Conservation (phyloP, 2,329 filamentous ascomycete species). For the Diaporthe destruens region DNA sequence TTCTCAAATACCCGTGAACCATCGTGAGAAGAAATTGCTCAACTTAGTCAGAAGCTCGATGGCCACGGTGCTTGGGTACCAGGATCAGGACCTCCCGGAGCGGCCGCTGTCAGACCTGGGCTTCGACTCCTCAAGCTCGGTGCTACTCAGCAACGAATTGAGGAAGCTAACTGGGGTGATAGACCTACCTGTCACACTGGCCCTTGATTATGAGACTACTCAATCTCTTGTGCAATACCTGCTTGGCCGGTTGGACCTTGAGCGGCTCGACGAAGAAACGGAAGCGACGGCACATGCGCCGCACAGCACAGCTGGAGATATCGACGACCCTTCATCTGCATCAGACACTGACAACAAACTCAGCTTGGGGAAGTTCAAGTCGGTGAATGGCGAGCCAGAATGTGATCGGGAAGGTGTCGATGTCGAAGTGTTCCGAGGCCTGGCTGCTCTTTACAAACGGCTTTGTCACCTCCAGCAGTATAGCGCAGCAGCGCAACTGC, state of each 20-base stretch:
- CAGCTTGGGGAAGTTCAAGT: rapidly evolving
- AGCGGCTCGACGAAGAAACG: neutral
- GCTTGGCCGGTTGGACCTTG: neutral
- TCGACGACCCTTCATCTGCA: rapidly evolving
- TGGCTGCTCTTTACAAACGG: constrained; percentile 13
- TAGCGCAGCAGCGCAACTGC: neutral
- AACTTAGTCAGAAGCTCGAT: neutral
- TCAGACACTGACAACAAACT: rapidly evolving
- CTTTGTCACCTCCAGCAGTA: constrained; percentile 3
- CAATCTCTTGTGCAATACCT: neutral
- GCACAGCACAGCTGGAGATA: no score
- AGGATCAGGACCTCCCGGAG: neutral
- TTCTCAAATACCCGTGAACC: rapidly evolving
- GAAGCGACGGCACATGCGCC: neutral
- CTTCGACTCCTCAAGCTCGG: constrained; percentile 10
- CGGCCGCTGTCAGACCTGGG: constrained; percentile 22
- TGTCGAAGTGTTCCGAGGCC: neutral
- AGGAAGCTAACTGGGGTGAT: neutral
- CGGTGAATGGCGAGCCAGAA: neutral
- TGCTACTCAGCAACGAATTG: constrained; percentile 22
- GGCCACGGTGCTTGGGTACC: constrained; percentile 18
- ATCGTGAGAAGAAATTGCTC: neutral
- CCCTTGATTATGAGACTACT: neutral
- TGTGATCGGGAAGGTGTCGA: neutral
- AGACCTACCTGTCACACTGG: constrained; percentile 16